phyloP scores from a whole-genome alignment of 441 rosid species.

The Pelargonium australe region DNA sequence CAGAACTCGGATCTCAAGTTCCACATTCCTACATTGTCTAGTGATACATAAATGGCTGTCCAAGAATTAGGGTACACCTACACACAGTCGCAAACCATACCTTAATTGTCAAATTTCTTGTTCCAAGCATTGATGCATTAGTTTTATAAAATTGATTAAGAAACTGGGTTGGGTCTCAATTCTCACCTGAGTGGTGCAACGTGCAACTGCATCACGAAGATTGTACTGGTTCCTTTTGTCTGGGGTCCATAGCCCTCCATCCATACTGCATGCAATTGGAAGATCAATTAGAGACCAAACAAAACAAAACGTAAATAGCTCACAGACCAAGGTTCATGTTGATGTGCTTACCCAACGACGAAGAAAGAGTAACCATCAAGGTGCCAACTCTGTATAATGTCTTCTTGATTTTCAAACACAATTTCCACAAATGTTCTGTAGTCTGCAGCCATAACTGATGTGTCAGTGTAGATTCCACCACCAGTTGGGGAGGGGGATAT shows the following conservation, averaged over 20 bases:
- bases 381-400: no score
- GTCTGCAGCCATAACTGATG: no score
- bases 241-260: conserved; percentile 48
- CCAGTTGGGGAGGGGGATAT: conserved; percentile 19
- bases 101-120: background rate
- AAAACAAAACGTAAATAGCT: background rate
- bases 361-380: no score
- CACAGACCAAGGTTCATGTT: no score
- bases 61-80: conserved; percentile 49
- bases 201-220: conserved; percentile 52
- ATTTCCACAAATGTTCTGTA: no score
- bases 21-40: conserved; percentile 57
- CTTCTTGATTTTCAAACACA: no score
- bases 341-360: no score
- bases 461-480: no score
- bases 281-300: background rate
- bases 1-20: conserved; percentile 48
- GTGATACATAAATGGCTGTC: conserved; percentile 38
- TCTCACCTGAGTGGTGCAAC: conserved; percentile 49
- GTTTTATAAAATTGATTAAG: conserved; percentile 22
- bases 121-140: conserved; percentile 36
- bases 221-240: conserved; percentile 48
- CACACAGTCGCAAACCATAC: background rate
- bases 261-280: conserved; percentile 34
- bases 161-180: conserved; percentile 33